Percentiles rank a stretch among this genome's conserved stretches.
These are phyloP conservation scores for Biscogniauxia marginata DNA, from an alignment of 2,329 filamentous ascomycete genomes.

Conservation along the genomic window DNA sequence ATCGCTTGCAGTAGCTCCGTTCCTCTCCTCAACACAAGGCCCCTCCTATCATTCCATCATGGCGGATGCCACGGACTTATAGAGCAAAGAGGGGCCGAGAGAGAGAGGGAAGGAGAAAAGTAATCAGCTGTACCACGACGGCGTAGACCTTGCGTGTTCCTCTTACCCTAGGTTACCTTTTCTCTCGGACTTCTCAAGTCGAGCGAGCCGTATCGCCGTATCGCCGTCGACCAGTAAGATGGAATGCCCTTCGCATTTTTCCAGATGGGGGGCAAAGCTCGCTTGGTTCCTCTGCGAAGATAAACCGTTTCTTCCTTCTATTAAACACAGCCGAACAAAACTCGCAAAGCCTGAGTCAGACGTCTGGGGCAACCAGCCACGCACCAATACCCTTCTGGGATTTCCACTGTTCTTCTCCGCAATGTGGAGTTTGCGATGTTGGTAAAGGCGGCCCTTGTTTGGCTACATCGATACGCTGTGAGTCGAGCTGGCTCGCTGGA, in stretches of 20 bases:
- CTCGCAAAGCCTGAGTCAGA: background rate
- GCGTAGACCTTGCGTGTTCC: background rate
- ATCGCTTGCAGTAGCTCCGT: conserved; percentile 1
- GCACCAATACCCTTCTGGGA: no score
- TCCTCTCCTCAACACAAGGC: background rate
- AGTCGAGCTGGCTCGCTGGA: no score
- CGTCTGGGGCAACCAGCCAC: no score
- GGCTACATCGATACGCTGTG: no score
- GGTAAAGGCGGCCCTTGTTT: no score
- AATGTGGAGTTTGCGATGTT: no score
- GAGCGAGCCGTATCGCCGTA: background rate
- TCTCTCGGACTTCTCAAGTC: background rate
- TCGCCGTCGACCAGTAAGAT: background rate
- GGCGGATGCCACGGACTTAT: background rate
- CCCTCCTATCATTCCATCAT: background rate
- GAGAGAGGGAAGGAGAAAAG: background rate
- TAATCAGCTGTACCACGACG: background rate
- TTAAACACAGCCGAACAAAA: background rate
- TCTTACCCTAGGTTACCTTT: background rate
- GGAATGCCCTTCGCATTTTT: no score
- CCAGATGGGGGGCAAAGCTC: background rate
- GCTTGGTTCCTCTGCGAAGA: background rate
- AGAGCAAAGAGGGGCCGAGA: background rate
- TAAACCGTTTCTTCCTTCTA: background rate
- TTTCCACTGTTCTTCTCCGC: no score